Evolutionary conservation across 2,329 filamentous ascomycete genomes (phyloP), one percentile per base, ranked within the genome.

Genomic region (Arthrobotrys sinensis): DNA sequence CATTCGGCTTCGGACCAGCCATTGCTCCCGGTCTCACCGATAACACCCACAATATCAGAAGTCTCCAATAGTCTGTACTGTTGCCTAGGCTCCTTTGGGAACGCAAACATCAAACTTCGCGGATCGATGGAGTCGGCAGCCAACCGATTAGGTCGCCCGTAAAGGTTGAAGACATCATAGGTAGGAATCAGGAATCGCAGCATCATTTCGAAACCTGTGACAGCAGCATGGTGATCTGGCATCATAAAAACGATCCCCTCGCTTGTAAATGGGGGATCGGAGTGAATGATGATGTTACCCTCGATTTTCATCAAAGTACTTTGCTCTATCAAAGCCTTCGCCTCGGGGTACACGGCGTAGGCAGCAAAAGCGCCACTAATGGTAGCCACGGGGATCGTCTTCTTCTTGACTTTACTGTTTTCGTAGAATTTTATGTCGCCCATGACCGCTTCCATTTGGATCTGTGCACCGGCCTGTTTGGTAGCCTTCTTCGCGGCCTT

Each of bases 161-260:
- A 99, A 0, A 99, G 87, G 45, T 88, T 90, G 84, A 97, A 99
- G 0, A 93, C 93, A 83, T 99, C 96, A 87, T 93, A 99, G 0
- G 94, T 93, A 0, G 96, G 96, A 83, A 99, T 96, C 11, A 99
- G 87, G 85, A 93, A 97, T 53, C 93, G 90, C 38, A 99, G 87
- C 88, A 99, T 91, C 88, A 96, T 97, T 84, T 98, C 96, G 81
- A 98, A 97, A 0, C 96, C 96, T 68, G 90, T 92, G 11, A 99
- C 92, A 16, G 93, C 94, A n/a, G 95, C 91, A 82, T 93, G 93
- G 0, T 92, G 89, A 84, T 99, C 96, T 3, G 96, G 96, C 94
- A 99, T 97, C 81, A 98, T 91, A 83, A 99, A 99, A 3, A 99
- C 93, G 82, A 97, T 97, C 0, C 96, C 96, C 83, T 99, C 96